Conservation (phyloP, 2,329 filamentous ascomycete genomes). For the Helminthosporium solani region DNA sequence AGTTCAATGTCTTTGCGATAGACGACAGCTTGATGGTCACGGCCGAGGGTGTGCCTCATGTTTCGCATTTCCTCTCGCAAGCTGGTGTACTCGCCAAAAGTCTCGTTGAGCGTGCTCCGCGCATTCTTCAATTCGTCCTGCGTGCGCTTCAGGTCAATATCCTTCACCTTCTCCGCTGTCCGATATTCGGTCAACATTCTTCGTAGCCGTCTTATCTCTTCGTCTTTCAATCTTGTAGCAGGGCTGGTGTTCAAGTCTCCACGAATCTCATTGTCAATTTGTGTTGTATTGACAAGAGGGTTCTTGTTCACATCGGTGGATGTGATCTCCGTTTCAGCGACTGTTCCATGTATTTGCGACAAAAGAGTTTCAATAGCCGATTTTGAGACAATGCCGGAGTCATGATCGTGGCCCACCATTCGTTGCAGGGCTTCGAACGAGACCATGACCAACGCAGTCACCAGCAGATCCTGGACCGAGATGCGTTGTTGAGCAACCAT, state of each 20-base stretch:
- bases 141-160: conserved; percentile 24
- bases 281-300: background rate
- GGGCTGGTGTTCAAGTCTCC: conserved; percentile 1
- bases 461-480: conserved; percentile 23
- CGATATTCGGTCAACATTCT: conserved; percentile 25
- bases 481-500: conserved; percentile 23
- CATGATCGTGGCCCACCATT: conserved; percentile 8
- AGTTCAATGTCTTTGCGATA: conserved; percentile 42
- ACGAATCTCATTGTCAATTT: background rate
- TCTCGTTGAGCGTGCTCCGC: conserved; percentile 31
- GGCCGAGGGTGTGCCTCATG: conserved; percentile 31
- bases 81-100: conserved; percentile 30
- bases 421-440: conserved; percentile 34
- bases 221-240: conserved; percentile 20
- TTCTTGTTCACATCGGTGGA: background rate
- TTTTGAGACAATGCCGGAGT: conserved; percentile 16
- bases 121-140: conserved; percentile 31
- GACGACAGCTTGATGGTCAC: conserved; percentile 35
- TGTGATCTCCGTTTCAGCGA: conserved; percentile 18
- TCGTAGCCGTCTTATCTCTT: conserved; percentile 33
- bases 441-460: conserved; percentile 33
- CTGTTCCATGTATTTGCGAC: conserved; percentile 18
- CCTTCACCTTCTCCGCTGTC: conserved; percentile 29
- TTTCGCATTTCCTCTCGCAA: conserved; percentile 34
- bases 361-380: conserved; percentile 30